phyloP scores from a whole-genome alignment of 2,329 filamentous ascomycete species.

The Venturia effusa region DNA sequence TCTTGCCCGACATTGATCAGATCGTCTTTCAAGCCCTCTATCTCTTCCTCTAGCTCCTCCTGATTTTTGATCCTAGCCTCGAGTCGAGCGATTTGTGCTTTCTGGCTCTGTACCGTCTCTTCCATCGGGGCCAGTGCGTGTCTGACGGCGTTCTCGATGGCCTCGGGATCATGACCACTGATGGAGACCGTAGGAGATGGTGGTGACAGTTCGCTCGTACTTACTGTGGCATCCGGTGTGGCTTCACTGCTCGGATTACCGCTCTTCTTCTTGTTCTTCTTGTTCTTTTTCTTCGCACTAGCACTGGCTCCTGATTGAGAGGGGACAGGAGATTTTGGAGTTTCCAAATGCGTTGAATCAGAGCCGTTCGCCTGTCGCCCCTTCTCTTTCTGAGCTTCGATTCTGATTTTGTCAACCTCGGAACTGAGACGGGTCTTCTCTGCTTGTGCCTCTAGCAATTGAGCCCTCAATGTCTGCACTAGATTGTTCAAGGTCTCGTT shows the following conservation, averaged over 20 bases:
- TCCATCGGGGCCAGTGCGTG: slow-evolving; percentile 18
- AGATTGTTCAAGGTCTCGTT: slow-evolving; percentile 44
- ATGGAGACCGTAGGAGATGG: slow-evolving; percentile 20
- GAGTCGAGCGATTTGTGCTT: slow-evolving; percentile 61
- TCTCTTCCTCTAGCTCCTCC: slow-evolving; percentile 72
- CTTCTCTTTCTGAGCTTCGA: slow-evolving; percentile 19
- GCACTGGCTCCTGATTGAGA: slow-evolving; percentile 22
- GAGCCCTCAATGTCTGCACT: slow-evolving; percentile 41
- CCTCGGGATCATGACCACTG: slow-evolving; percentile 19
- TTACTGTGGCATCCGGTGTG: slow-evolving; percentile 16
- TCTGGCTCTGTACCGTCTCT: slow-evolving; percentile 42
- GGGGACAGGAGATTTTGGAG: slow-evolving; percentile 14
- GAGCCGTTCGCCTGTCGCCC: neutral
- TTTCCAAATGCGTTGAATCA: slow-evolving; percentile 16
- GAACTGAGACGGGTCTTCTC: slow-evolving; percentile 35
- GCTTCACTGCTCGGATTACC: slow-evolving; percentile 32
- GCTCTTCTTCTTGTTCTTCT: slow-evolving; percentile 64
- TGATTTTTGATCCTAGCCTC: slow-evolving; percentile 61
- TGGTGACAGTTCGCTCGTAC: slow-evolving; percentile 26
- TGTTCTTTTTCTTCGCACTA: slow-evolving; percentile 67
- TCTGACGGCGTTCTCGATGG: slow-evolving; percentile 21
- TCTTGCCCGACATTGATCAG: slow-evolving; percentile 70
- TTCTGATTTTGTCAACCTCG: slow-evolving; percentile 27
- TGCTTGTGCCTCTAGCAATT: slow-evolving; percentile 43
- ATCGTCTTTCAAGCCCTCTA: slow-evolving; percentile 72